Percentiles rank a stretch among this genome's conserved stretches.
These are phyloP conservation scores for Megacollybia marginata DNA, from an alignment of 768 basidiomycete species.

Conservation along the genomic window DNA sequence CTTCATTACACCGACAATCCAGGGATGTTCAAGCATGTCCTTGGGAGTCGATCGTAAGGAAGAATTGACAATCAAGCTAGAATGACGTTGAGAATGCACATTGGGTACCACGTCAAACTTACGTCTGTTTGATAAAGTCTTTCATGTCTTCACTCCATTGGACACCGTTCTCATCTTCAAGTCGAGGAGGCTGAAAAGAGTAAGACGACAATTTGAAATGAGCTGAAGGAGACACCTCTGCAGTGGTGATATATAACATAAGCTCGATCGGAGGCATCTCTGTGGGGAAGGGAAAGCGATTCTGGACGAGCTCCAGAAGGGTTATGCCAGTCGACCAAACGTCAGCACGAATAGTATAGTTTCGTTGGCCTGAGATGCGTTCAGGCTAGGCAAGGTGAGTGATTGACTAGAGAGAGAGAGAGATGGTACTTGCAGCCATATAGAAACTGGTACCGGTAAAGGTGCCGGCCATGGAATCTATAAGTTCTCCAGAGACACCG, in stretches of 20 bases:
- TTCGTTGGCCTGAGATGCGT: constrained; percentile 75
- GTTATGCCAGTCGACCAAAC: constrained; percentile 98
- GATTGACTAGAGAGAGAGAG: constrained; percentile 1
- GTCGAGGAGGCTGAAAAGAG: constrained; percentile 59
- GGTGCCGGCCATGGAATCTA: constrained; percentile 86
- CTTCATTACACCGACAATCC: constrained; percentile 71
- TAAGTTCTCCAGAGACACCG: constrained; percentile 93
- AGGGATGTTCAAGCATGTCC: constrained; percentile 78
- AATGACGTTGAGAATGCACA: background rate
- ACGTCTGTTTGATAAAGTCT: constrained; percentile 85
- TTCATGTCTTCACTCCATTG: constrained; percentile 84
- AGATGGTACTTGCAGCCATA: constrained; percentile 78
- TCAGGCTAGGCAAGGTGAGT: constrained; percentile 57
- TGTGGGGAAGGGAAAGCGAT: constrained; percentile 90
- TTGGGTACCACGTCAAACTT: constrained; percentile 20
- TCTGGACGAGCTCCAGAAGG: constrained; percentile 87
- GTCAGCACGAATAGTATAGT: constrained; percentile 92
- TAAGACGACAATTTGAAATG: background rate
- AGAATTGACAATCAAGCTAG: constrained; percentile 66
- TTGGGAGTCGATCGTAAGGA: constrained; percentile 69
- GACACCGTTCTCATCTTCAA: constrained; percentile 65
- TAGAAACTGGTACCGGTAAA: constrained; percentile 98
- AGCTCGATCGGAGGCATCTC: constrained; percentile 93
- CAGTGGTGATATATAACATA: constrained; percentile 80
- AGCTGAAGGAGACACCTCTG: constrained; percentile 45